Evolutionary conservation across 768 basidiomycete genomes (phyloP), one percentile per base, ranked within the genome.

Genomic region (Krasilnikovozyma curviuscula): DNA sequence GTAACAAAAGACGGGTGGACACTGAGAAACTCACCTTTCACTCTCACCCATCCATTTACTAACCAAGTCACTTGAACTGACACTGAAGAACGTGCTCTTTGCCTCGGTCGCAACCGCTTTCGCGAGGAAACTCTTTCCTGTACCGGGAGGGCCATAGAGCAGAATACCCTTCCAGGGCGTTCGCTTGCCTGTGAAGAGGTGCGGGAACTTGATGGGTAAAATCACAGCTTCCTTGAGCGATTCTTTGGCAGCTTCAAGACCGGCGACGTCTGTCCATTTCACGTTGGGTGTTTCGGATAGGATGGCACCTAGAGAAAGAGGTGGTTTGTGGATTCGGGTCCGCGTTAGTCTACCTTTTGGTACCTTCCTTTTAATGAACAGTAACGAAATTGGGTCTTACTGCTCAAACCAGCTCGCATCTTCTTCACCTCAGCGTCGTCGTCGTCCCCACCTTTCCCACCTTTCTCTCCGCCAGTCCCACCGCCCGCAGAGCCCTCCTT

Each of bases 11-110:
- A n/a, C n/a, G n/a, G n/a, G n/a, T n/a, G n/a, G n/a, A n/a, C n/a
- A n/a, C n/a, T n/a, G 6, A 21, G 3, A 21, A 1, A 64, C 76
- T 61, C 53, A 83, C 88, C 91, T 71, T 68, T 97, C 91, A 4
- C 85, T 89, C 65, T 98, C 93, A 50, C 93, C 93, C 69, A 97
- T 93, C 93, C 93, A 98, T 64, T 97, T 98, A 65, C 85, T 89
- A 47, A 97, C 93, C 47, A 98, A 70, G 61, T 97, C 93, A 62
- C 79, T 79, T 21, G 83, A 86, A 59, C 82, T 85, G 52, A 98
- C 86, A 55, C 81, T 84, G 69, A 91, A 97, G 72, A 98, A 98
- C 8, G 91, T 95, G 65, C 88, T 88, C 69, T 97, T 95, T 45
- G 93, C 88, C 66, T 98, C 93, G 13, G 93, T 98, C 16, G 93